Evolutionary conservation across 1,284 basidiomycete genomes (phyloP), one percentile per base, ranked within the genome.

Genomic region (Pulchroboletus neoregius): DNA sequence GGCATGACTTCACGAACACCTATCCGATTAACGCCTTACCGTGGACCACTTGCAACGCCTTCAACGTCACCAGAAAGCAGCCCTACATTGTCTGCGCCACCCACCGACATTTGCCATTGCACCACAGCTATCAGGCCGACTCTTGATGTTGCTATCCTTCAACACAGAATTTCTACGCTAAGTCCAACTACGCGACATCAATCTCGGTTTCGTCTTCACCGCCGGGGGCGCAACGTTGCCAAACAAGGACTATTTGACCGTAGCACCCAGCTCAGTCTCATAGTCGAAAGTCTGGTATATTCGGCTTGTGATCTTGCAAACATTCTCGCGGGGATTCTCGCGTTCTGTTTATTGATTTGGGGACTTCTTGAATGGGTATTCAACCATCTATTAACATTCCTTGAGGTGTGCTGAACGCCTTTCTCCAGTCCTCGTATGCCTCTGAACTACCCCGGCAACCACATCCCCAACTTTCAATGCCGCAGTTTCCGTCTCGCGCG

Each of bases 1-100:
- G 37, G 44, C 48, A 66, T 66, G 62, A 61, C 41, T 46, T 58
- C 62, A 56, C 61, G 49, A 44, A 62, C 62, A 26, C 63, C 61
- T 27, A 48, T 62, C 22, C 55, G 58, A 41, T 18, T 57, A 33
- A 61, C 60, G 4, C 51, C 60, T n/a, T 42, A 64, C 24, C 61
- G 62, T 0, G 63, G 61, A 41, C 61, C 63, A 11, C 63, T 62
- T 2, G 60, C 62, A n/a, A 61, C 60, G 4, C 62, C 60, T 31
- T 30, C 56, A 6, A 40, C 48, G 7, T 60, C 58, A 1, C 43
- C 51, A 4, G 58, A 60, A 40, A 53, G 55, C 37, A 59, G 50
- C 24, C 50, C 58, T 18, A 61, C 43, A 5, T 31, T 15, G n/a
- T 60, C 61, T 22, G 49, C 53, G 11, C 48, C 62, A 8, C 49